Evolutionary conservation across 1,284 basidiomycete species (phyloP).

Genomic region (Papiliotrema laurentii): DNA sequence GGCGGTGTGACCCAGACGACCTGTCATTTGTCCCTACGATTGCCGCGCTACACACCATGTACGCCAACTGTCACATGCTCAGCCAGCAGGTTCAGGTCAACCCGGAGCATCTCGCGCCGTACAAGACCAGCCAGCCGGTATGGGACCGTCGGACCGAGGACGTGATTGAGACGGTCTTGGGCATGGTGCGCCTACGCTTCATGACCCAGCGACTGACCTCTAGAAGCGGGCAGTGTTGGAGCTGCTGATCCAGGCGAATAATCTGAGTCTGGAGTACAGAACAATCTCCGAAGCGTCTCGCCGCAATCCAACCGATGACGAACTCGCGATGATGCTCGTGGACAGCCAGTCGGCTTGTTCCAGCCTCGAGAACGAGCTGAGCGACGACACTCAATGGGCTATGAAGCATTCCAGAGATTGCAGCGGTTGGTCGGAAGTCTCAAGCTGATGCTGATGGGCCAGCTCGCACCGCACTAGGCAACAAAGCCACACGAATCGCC

Average conservation of each 20-base stretch:
- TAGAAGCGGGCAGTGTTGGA: neutral
- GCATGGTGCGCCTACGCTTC: neutral
- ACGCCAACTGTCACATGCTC: neutral
- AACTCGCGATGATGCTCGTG: neutral
- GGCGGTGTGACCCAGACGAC: no score
- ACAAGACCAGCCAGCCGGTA: neutral
- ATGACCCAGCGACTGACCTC: neutral
- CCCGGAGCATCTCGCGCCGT: neutral
- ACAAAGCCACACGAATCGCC: neutral
- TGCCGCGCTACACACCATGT: neutral
- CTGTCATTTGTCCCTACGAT: neutral
- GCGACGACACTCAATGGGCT: neutral
- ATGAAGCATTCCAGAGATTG: neutral
- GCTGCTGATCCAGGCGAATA: neutral
- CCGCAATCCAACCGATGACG: neutral
- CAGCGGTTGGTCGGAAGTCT: neutral
- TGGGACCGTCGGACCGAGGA: neutral
- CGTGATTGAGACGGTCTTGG: neutral
- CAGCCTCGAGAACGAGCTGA: neutral
- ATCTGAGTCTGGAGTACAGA: neutral
- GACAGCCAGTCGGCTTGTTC: neutral
- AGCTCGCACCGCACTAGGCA: neutral
- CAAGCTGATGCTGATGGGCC: neutral
- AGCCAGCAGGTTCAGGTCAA: neutral
- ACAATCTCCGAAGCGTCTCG: neutral